Evolutionary conservation across 768 basidiomycete genomes (phyloP), one percentile per base, ranked within the genome.

Genomic region (Neoboletus magnificus): DNA sequence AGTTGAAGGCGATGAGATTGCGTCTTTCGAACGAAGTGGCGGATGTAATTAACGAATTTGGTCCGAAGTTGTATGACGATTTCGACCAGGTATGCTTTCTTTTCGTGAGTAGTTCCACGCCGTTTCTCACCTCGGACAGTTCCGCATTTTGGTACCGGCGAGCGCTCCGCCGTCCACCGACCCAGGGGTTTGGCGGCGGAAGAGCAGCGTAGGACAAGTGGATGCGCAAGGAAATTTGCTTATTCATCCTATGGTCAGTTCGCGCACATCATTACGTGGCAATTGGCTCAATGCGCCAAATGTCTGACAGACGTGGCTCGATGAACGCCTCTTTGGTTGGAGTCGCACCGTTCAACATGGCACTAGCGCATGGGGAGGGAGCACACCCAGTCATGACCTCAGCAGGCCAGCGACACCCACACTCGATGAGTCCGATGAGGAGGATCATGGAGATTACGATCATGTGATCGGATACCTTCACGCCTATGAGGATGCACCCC

Each of bases 291-390:
- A 55, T 30, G 23, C 32, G 39, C 33, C 39, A 44, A 25, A 43
- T 54, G n/a, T 20, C 29, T 40, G 46, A 27, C 66, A 83, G 77
- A 86, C 88, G 15, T 96, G 93, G 93, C 80, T 96, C 16, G 93
- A 97, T 69, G 94, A 96, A 72, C 85, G 91, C 9, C 79, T 97
- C 25, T 97, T 96, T 67, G 94, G 93, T 42, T 96, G 91, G 93
- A 86, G 85, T 70, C 79, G 83, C 50, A 91, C 87, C 61, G 81
- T 89, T 1, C 76, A 73, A 47, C 83, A 82, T 46, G 90, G 92
- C n/a, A 91, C 91, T 3, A 91, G 87, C 63, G 91, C 84, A n/a
- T 94, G 92, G 93, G 83, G 83, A 32, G 89, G 83, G 18, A 68
- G 71, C 39, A 75, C 76, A 23, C 74, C 71, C 37, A 81, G 72